These are phyloP conservation scores for Chlamydomonas reinhardtii DNA, from an alignment of 163 green algal genomes.

Conservation along the genomic window DNA sequence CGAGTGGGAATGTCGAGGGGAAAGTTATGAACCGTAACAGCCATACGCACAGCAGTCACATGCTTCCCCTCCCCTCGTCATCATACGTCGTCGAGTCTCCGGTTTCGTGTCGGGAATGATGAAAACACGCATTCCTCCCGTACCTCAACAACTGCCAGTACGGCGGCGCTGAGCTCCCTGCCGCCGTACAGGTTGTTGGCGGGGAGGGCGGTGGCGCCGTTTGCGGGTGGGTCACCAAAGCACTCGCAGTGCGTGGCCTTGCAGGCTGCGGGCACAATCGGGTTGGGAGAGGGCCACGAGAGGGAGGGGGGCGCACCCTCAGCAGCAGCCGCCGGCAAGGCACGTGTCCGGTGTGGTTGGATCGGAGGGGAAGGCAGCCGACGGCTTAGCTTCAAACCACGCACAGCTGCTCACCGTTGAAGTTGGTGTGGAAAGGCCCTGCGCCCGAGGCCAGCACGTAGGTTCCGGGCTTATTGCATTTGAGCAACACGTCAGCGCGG, in stretches of 20 bases:
- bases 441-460: conserved; percentile 28
- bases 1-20: too few species aligned
- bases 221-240: conserved; percentile 6
- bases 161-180: background rate
- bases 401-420: background rate
- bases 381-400: too few species aligned
- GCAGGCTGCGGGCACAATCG: conserved; percentile 5
- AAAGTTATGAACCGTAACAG: too few species aligned
- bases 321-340: too few species aligned
- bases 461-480: conserved; percentile 9
- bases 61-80: too few species aligned
- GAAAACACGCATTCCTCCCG: too few species aligned
- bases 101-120: too few species aligned
- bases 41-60: too few species aligned
- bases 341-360: background rate
- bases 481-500: conserved; percentile 29
- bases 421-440: conserved; percentile 38
- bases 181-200: conserved; percentile 13
- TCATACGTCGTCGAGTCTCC: too few species aligned
- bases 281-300: too few species aligned
- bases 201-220: background rate
- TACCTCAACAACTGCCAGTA: background rate
- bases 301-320: too few species aligned
- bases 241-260: conserved; percentile 2
- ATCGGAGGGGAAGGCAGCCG: too few species aligned